These are phyloP conservation scores for Diaporthe sp. DNA, from an alignment of 2,329 filamentous ascomycete species.

Conservation along the genomic window DNA sequence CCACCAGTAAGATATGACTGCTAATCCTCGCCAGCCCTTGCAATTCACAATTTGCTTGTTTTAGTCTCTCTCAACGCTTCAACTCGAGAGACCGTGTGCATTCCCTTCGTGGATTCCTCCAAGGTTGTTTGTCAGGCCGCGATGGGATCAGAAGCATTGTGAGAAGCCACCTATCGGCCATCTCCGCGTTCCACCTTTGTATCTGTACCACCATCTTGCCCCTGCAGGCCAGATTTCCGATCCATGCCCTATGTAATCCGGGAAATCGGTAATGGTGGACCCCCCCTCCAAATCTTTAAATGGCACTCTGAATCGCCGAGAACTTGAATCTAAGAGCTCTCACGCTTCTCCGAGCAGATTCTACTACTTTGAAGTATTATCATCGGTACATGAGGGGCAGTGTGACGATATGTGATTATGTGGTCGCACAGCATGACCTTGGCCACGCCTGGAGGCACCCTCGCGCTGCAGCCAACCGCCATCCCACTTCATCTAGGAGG, in stretches of 20 bases:
- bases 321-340: not conserved
- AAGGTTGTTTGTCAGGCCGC: not conserved
- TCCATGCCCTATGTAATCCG: constrained; percentile 17
- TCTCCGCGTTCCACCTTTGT: constrained; percentile 25
- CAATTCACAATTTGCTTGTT: not conserved
- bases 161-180: constrained; percentile 15
- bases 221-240: constrained; percentile 9
- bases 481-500: constrained; percentile 33
- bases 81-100: not conserved
- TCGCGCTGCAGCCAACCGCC: constrained; percentile 30
- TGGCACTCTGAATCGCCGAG: not conserved
- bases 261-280: not conserved
- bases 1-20: not conserved
- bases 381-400: not conserved
- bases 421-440: constrained; percentile 32
- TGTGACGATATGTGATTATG: constrained; percentile 4
- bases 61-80: not conserved
- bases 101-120: not conserved
- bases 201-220: constrained; percentile 6
- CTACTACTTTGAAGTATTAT: not conserved
- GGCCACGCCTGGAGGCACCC: constrained; percentile 17
- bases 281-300: not conserved
- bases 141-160: not conserved
- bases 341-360: not conserved
- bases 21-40: not conserved